Percentiles rank a stretch among this genome's conserved stretches.
These are phyloP conservation scores for Scenedesmus sp. DNA, from an alignment of 163 green algal species.

Conservation along the genomic window DNA sequence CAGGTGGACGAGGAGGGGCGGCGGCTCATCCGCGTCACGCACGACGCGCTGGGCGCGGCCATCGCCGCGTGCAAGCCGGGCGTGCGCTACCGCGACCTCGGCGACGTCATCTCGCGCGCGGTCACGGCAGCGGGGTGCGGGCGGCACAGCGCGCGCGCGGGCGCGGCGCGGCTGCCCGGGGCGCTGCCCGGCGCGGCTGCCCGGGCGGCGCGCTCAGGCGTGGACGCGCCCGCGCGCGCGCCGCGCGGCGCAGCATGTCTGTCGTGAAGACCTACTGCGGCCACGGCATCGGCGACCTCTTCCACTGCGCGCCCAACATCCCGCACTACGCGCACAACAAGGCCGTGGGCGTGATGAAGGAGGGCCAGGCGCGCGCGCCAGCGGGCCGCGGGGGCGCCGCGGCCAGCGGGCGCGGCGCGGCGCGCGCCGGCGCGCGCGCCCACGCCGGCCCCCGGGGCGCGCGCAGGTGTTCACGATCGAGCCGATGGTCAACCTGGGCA, in stretches of 20 bases:
- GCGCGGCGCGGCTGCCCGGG: background rate
- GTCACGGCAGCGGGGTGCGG: constrained; percentile 66
- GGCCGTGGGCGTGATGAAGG: constrained; percentile 85
- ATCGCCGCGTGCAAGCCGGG: constrained; percentile 90
- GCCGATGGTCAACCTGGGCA: constrained; percentile 96
- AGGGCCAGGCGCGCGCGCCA: constrained; percentile 47
- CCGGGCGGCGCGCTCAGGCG: no score
- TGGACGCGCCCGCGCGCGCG: no score
- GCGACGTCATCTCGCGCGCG: constrained; percentile 90
- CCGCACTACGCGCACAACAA: constrained; percentile 97
- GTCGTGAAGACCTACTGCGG: constrained; percentile 97
- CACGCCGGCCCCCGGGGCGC: no score
- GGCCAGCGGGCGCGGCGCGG: no score
- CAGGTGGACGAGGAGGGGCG: constrained; percentile 62
- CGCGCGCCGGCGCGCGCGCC: no score
- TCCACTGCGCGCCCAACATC: constrained; percentile 98
- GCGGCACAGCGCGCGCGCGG: background rate
- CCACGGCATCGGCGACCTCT: constrained; percentile 97
- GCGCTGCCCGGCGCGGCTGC: background rate
- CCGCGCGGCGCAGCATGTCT: constrained; percentile 74
- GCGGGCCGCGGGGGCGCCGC: background rate
- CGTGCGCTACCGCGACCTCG: constrained; percentile 90
- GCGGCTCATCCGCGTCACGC: constrained; percentile 63
- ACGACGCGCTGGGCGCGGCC: constrained; percentile 88
- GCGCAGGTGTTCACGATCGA: constrained; percentile 95